Percentiles rank a stretch among this genome's conserved stretches.
Conservation (phyloP, 495 filamentous ascomycete genomes). For the Penicillium odoratum region DNA sequence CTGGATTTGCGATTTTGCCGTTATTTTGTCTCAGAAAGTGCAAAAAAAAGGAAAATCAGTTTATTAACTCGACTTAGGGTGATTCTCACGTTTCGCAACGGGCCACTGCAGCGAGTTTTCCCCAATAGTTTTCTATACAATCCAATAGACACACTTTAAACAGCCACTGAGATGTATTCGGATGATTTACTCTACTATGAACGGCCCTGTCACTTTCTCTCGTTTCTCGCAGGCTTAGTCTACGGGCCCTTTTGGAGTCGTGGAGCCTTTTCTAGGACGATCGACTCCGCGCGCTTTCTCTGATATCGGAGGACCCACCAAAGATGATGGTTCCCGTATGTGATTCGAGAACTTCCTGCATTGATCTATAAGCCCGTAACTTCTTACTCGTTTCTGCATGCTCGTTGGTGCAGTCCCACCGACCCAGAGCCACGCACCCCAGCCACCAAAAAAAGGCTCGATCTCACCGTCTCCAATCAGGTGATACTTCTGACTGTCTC, state of each 20-base stretch:
- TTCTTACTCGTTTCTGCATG: constrained; percentile 29
- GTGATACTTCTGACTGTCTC: constrained; percentile 20
- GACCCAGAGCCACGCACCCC: constrained; percentile 24
- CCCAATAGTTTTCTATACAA: not conserved
- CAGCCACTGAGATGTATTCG: not conserved
- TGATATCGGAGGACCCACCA: constrained; percentile 4
- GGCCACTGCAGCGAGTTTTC: not conserved
- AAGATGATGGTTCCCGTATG: constrained; percentile 24
- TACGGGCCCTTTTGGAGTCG: not conserved
- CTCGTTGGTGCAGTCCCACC: constrained; percentile 37
- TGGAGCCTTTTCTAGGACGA: not conserved
- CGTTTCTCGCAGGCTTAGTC: not conserved
- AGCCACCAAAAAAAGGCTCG: constrained; percentile 34
- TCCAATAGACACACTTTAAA: not conserved
- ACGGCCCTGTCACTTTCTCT: constrained; percentile 8
- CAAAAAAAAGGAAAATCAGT: not conserved
- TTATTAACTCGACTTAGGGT: not conserved
- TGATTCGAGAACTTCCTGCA: constrained; percentile 32
- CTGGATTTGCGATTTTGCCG: not conserved
- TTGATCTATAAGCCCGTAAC: constrained; percentile 24
- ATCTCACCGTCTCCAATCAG: constrained; percentile 39
- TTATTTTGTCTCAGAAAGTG: constrained; percentile 7
- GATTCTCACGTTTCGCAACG: constrained; percentile 2
- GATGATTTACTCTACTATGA: not conserved
- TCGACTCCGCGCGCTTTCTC: constrained; percentile 5